Base-by-base conservation (phyloP, 2,329 filamentous ascomycete species). In the Penicillium verrucosum region DNA sequence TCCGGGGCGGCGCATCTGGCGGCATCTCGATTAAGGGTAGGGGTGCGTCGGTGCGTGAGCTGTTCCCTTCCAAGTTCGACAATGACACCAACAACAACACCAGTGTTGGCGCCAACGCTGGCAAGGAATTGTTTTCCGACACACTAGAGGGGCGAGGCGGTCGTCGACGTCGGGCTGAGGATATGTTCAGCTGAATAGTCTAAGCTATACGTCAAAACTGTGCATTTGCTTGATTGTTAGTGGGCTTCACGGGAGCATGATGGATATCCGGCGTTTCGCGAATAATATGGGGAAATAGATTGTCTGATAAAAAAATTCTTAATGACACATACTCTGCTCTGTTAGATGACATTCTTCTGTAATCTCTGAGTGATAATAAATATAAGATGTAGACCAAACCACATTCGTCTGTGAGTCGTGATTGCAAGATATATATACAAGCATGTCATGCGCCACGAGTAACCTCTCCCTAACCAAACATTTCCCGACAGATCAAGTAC, bases 11-110 rank as follows among this genome's bases (percentile, higher is more conserved):
- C 34, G 69, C 74, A 14, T 75, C 78, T 30, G 76, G 76, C 25
- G 85, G 82, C 0, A 82, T 90, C 60, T 78, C 80, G 11, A 90
- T 91, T 70, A 90, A 89, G 68, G 89, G 88, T 66, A 88, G 86
- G 64, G 86, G 87, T 2, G 77, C 79, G 2, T 85, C 84, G 7
- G 82, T 80, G 2, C 86, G 83, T 62, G 89, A 92, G 70, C 72
- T 92, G 21, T 91, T 91, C 65, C 88, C 88, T 0, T 80, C 80
- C 16, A 88, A 85, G 62, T 82, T 73, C 49, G 64, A 70, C 25
- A 70, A 61, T 30, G 23, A 10, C 25, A 25, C 16, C 61, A 66
- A 70, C 21, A 71, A 61, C 14, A 18, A 45, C 10, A 14, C 30
- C 30, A 12, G 12, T 32, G 74, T 81, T 2, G 85, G 84, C 12